Conservation (phyloP, 2,329 filamentous ascomycete genomes). For the Trichophyton equinum region DNA sequence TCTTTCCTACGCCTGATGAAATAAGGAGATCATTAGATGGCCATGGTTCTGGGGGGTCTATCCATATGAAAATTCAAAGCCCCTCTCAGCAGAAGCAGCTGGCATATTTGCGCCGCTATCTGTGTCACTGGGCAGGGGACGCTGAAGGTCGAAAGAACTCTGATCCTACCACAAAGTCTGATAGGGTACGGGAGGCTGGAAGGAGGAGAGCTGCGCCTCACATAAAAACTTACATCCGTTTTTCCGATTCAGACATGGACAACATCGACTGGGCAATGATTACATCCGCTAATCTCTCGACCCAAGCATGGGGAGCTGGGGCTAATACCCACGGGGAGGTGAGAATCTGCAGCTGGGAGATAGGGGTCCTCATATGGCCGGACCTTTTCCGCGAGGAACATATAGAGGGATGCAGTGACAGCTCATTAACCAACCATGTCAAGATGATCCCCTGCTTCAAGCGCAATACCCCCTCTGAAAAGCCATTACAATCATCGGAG, state of each 20-base stretch:
- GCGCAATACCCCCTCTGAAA: conserved; percentile 40
- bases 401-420: neutral
- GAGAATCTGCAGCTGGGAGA: conserved; percentile 67
- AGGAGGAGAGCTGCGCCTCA: conserved; percentile 65
- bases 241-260: conserved; percentile 28
- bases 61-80: conserved; percentile 67
- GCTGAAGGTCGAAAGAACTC: conserved; percentile 8
- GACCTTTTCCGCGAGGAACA: conserved; percentile 31
- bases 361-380: conserved; percentile 75
- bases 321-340: conserved; percentile 50
- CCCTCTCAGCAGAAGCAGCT: conserved; percentile 61
- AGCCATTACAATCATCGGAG: conserved; percentile 3
- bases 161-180: neutral
- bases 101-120: conserved; percentile 53
- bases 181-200: conserved; percentile 39
- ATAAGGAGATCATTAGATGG: conserved; percentile 66
- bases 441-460: conserved; percentile 59
- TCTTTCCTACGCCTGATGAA: conserved; percentile 72
- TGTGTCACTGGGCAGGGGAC: conserved; percentile 67
- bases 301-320: conserved; percentile 79
- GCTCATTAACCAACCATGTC: conserved; percentile 18
- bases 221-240: conserved; percentile 79
- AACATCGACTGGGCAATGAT: conserved; percentile 71
- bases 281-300: conserved; percentile 84
- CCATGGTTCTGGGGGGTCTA: conserved; percentile 63